Conservation (phyloP, 2,329 filamentous ascomycete species). For the Bretziella fagacearum region DNA sequence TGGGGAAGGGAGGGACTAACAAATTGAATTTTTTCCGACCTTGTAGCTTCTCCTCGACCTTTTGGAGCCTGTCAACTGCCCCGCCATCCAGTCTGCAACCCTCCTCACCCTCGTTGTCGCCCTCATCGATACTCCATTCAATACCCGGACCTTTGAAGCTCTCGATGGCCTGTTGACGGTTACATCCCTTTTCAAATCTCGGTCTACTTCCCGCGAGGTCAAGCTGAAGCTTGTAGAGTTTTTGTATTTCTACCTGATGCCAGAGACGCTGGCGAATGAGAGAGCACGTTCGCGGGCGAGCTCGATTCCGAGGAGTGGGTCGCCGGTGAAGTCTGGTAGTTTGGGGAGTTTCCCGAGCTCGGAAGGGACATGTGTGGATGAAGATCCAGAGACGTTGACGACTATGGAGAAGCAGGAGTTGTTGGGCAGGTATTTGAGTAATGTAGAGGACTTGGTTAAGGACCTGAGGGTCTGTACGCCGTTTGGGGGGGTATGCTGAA, state of each 20-base stretch:
- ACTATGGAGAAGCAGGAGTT: conserved; percentile 71
- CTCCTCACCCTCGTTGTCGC: conserved; percentile 81
- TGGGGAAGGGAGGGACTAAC: too few species aligned
- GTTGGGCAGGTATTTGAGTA: conserved; percentile 60
- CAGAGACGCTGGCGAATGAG: conserved; percentile 51
- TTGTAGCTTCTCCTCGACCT: conserved; percentile 78
- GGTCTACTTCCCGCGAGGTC: conserved; percentile 69
- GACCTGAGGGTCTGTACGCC: conserved; percentile 67
- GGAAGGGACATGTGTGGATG: conserved; percentile 34
- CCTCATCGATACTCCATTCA: conserved; percentile 68
- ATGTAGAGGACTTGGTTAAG: conserved; percentile 69
- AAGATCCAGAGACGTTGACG: conserved; percentile 35
- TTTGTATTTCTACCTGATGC: conserved; percentile 96
- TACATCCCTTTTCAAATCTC: conserved; percentile 81
- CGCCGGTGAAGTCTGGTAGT: too few species aligned
- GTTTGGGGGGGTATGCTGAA: conserved; percentile 39
- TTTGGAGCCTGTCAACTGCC: conserved; percentile 80
- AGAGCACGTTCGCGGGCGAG: conserved; percentile 23
- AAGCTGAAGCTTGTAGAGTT: conserved; percentile 96
- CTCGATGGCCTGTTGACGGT: conserved; percentile 85
- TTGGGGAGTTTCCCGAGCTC: conserved; percentile 46
- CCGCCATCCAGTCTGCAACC: conserved; percentile 77
- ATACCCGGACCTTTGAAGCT: conserved; percentile 80
- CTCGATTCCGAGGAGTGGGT: too few species aligned
- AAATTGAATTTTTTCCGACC: too few species aligned